Base-by-base conservation (phyloP, 495 filamentous ascomycete genomes). In the Aspergillus sclerotiicarbonarius region DNA sequence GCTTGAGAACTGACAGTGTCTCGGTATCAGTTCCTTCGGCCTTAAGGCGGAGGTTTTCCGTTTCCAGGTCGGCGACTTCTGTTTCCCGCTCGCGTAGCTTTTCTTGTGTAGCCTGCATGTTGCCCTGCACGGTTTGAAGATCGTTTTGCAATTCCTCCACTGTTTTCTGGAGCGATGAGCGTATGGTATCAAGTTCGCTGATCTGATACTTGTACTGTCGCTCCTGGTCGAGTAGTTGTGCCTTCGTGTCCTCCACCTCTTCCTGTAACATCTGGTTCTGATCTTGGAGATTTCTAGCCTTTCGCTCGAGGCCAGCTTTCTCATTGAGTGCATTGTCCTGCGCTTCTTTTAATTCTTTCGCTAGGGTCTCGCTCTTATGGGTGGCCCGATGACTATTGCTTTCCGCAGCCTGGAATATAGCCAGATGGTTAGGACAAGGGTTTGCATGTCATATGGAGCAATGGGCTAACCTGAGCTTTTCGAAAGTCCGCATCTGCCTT, bases 11-110 rank as follows among this genome's bases (percentile, higher is more conserved):
- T 6, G 75, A 80, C 39, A 96, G 75, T 2, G 89, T 90, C 61
- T 96, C 91, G 0, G 85, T 83, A 71, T 97, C 94, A 19, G 87
- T 92, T 1, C 87, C 88, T 62, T 92, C 88, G 4, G 91, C 88
- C 66, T 90, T 96, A 10, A 93, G 73, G 33, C 84, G 82, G 52
- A 96, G 74, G 30, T 96, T 84, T 39, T 96, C 91, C 7, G 86
- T 85, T 76, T 97, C 91, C 4, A 98, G 69, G 9, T 84, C 73
- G 0, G 86, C 89, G 37, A 88, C 74, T 30, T 90, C 84, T 2
- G 75, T 74, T 66, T 97, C 89, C 43, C 85, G 83, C 59, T 89
- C 77, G 0, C 78, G 73, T 3, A 96, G 68, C 61, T 82, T 81
- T 35, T 87, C 80, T 68, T 96, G 90, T 0, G 82, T 76, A 9